phyloP scores from a whole-genome alignment of 305 asterid species.

The Solanum chacoense region DNA sequence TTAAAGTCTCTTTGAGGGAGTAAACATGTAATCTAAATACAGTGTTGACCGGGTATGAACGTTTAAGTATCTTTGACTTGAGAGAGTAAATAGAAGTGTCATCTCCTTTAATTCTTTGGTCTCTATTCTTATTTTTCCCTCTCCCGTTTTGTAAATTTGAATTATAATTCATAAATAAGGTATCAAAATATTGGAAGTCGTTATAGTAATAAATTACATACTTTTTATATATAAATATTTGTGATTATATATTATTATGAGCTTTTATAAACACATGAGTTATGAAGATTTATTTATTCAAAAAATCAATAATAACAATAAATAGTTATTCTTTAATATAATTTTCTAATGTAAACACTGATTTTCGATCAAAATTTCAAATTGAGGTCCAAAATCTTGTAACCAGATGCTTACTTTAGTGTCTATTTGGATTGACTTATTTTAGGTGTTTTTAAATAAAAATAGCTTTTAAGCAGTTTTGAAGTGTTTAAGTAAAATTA shows the following conservation, averaged over 20 bases:
- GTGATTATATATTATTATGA: background rate
- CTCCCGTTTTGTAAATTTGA: background rate
- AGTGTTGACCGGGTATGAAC: background rate
- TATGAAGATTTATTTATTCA: background rate
- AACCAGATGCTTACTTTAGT: background rate
- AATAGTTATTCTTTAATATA: no score
- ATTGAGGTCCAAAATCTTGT: background rate
- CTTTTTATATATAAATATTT: no score
- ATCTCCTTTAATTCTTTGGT: background rate
- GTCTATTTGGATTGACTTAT: no score
- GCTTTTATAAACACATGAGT: background rate
- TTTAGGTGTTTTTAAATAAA: no score
- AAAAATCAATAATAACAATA: no score
- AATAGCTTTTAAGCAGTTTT: no score
- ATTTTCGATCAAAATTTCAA: background rate
- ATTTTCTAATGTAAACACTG: background rate
- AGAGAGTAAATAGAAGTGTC: background rate
- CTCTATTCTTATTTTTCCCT: background rate
- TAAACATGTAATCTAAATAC: background rate
- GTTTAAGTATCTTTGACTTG: background rate
- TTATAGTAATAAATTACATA: no score
- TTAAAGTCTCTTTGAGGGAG: background rate
- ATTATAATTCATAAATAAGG: background rate
- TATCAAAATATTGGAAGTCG: background rate
- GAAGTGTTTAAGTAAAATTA: no score